Base-by-base conservation (phyloP, 441 rosid genomes). In the Syzygium malaccense region DNA sequence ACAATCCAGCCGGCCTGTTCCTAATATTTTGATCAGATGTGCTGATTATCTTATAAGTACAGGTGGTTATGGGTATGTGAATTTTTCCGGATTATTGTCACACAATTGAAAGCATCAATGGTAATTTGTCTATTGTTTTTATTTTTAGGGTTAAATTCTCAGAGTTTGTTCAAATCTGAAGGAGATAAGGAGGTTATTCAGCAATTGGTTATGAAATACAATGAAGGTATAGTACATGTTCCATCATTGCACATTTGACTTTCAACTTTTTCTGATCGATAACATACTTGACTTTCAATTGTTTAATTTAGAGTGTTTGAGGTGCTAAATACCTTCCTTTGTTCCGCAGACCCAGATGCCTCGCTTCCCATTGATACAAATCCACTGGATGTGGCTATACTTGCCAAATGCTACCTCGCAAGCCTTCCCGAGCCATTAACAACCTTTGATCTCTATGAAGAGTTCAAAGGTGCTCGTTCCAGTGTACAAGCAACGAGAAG, bases 351-450 rank as follows among this genome's bases (percentile, higher is more conserved):
- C 90, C 91, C 92, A 57, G 93, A 90, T 85, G 95, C 97, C 78
- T 89, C 95, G 88, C 91, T 96, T 89, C 98, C 98, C 12, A 96
- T 96, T 91, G 96, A 96, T 55, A 71, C 93, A 88, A 94, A 92
- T 92, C 95, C 98, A 85, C 75, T 93, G 92, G 97, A 95, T 90
- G 96, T 94, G 28, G 98, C 99, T 37, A 94, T 94, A 88, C 93
- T 98, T 32, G 88, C 91, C 88, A 98, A 96, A 91, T 98, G 92
- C 91, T 98, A 96, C 92, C 97, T 98, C 41, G 97, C 99, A 49
- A 98, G 99, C 92, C 95, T 98, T 93, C 98, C 99, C 0, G 96
- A 93, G 91, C 99, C 99, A 48, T 92, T 98, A 66, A 94, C 96
- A 88, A 96, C 99, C 71, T 95, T 94, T 90, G 97, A 95, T 90